These are phyloP conservation scores for Alternaria triticina DNA, from an alignment of 2,329 filamentous ascomycete species.

Conservation along the genomic window DNA sequence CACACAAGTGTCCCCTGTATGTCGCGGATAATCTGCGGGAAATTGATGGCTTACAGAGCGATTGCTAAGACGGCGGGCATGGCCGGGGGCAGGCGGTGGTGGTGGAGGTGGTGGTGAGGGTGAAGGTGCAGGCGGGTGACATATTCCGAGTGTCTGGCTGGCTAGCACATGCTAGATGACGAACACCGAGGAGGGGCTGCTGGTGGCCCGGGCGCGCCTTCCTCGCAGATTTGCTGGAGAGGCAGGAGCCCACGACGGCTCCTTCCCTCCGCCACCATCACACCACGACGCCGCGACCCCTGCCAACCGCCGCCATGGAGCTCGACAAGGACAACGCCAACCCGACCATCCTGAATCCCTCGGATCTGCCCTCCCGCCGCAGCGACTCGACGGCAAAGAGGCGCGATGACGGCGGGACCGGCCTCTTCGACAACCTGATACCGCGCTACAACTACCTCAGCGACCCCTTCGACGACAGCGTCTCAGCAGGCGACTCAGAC, in stretches of 20 bases:
- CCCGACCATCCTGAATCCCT: constrained; percentile 86
- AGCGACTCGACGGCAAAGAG: constrained; percentile 50
- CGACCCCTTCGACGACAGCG: constrained; percentile 56
- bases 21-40: constrained; percentile 30
- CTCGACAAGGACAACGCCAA: constrained; percentile 76
- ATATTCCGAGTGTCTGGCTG: constrained; percentile 9
- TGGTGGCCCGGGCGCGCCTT: constrained; percentile 1
- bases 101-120: background rate
- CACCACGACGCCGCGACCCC: background rate
- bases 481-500: constrained; percentile 53
- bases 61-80: constrained; percentile 17
- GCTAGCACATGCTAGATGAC: constrained; percentile 6
- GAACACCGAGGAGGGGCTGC: background rate
- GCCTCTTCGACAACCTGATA: constrained; percentile 62
- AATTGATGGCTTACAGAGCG: constrained; percentile 15
- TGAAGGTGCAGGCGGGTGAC: constrained; percentile 11
- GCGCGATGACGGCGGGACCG: constrained; percentile 57
- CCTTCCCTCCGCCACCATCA: constrained; percentile 6
- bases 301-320: constrained; percentile 42
- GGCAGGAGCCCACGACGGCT: constrained; percentile 17
- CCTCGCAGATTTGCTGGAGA: constrained; percentile 6
- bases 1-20: constrained; percentile 25
- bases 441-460: constrained; percentile 57
- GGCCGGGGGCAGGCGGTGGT: background rate
- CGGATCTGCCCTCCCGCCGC: constrained; percentile 84